Conservation (phyloP, 345 rosid genomes). For the Noccaea caerulescens region DNA sequence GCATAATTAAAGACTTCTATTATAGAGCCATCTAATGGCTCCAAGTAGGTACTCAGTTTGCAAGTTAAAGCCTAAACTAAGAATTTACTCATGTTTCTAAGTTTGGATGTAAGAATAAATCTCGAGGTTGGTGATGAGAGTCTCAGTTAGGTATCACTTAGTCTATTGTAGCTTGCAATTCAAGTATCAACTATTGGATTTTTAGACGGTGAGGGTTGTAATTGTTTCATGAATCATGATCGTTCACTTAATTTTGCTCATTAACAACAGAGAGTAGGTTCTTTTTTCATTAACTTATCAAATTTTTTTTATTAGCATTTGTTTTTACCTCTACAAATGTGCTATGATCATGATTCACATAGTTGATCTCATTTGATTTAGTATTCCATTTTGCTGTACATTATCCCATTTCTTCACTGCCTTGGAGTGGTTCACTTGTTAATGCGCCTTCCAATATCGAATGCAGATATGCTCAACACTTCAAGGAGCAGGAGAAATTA, state of each 20-base stretch:
- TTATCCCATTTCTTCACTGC: background rate
- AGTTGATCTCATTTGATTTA: background rate
- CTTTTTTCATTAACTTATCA: background rate
- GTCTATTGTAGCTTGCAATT: background rate
- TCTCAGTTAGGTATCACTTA: background rate
- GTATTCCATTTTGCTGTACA: background rate
- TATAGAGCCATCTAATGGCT: background rate
- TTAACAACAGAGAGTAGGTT: background rate
- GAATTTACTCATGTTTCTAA: conserved; percentile 1
- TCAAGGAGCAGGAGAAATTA: conserved; percentile 19
- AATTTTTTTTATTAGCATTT: background rate
- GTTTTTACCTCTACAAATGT: background rate
- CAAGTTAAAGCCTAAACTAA: background rate
- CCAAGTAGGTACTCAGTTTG: background rate
- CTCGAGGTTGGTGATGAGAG: background rate
- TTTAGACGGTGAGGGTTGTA: background rate
- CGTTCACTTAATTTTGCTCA: background rate
- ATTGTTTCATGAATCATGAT: background rate
- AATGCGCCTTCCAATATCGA: background rate
- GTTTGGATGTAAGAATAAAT: conserved; percentile 3
- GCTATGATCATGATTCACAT: no score
- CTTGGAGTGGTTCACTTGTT: conserved; percentile 10
- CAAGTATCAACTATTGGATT: background rate
- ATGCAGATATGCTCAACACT: conserved; percentile 25
- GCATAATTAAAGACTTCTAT: background rate